phyloP scores from a whole-genome alignment of 2,329 filamentous ascomycete species.

The Microdochium bolleyi region DNA sequence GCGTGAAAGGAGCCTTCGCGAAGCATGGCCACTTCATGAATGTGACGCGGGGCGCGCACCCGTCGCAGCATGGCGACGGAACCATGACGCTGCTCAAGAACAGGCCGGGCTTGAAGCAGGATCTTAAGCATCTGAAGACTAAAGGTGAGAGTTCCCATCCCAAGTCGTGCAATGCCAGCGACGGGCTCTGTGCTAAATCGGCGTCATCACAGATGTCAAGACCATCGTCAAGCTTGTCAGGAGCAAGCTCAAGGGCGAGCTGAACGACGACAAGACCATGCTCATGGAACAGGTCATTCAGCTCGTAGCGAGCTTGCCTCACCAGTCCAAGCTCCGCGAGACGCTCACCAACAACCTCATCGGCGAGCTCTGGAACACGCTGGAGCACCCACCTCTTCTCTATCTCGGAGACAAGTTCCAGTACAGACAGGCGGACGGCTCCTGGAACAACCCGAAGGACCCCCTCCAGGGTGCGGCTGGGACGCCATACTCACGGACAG shows the following conservation, averaged over 20 bases:
- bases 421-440: constrained; percentile 64
- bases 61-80: constrained; percentile 56
- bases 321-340: constrained; percentile 51
- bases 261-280: constrained; percentile 69
- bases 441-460: constrained; percentile 60
- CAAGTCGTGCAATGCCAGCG: not conserved
- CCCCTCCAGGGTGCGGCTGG: constrained; percentile 61
- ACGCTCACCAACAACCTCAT: constrained; percentile 62
- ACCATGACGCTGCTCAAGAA: constrained; percentile 41
- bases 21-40: constrained; percentile 25
- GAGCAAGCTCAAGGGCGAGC: constrained; percentile 53
- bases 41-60: constrained; percentile 53
- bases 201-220: constrained; percentile 43
- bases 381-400: constrained; percentile 65
- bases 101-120: constrained; percentile 43
- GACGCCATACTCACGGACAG: constrained; percentile 58
- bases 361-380: constrained; percentile 59
- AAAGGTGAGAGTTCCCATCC: constrained; percentile 25
- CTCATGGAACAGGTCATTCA: constrained; percentile 68
- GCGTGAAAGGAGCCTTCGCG: constrained; percentile 22
- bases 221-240: constrained; percentile 55
- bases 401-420: constrained; percentile 54
- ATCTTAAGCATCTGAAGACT: constrained; percentile 47
- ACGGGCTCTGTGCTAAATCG: constrained; percentile 5
- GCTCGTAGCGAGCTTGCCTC: constrained; percentile 57